phyloP scores from a whole-genome alignment of 441 rosid species.

The Syzygium malaccense region DNA sequence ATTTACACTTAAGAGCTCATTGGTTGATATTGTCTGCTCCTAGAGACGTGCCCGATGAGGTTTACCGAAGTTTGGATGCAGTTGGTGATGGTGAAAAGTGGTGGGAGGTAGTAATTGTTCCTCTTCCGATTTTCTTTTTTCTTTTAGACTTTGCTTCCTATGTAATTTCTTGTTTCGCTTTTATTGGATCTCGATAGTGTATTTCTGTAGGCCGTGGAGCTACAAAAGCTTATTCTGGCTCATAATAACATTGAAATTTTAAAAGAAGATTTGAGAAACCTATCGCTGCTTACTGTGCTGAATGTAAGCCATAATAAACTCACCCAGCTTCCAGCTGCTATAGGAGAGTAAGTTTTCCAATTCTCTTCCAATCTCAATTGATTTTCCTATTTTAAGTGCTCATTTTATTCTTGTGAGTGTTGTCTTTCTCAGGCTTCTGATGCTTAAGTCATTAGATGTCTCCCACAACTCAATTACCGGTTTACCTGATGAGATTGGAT shows the following conservation, averaged over 20 bases:
- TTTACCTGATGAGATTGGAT: constrained; percentile 78
- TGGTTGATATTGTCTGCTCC: background rate
- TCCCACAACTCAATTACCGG: constrained; percentile 53
- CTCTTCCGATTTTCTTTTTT: background rate
- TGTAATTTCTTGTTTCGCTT: background rate
- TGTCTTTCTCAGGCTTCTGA: constrained; percentile 51
- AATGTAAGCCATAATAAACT: constrained; percentile 84
- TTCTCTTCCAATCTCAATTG: background rate
- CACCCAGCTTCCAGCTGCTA: constrained; percentile 59
- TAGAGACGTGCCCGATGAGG: constrained; percentile 76
- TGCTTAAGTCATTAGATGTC: constrained; percentile 79
- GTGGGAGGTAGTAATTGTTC: constrained; percentile 76
- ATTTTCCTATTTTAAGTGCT: background rate
- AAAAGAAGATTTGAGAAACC: constrained; percentile 69
- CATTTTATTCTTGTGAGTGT: background rate
- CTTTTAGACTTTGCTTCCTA: background rate
- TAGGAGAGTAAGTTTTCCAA: constrained; percentile 72
- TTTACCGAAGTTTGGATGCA: constrained; percentile 52
- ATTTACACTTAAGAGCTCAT: background rate
- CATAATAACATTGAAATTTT: constrained; percentile 68
- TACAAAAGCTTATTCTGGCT: constrained; percentile 85
- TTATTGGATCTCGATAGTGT: background rate
- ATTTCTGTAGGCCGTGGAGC: constrained; percentile 65
- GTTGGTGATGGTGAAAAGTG: constrained; percentile 80
- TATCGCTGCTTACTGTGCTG: constrained; percentile 54